These are phyloP conservation scores for Geum urbanum DNA, from an alignment of 306 rosid genomes.

Conservation along the genomic window DNA sequence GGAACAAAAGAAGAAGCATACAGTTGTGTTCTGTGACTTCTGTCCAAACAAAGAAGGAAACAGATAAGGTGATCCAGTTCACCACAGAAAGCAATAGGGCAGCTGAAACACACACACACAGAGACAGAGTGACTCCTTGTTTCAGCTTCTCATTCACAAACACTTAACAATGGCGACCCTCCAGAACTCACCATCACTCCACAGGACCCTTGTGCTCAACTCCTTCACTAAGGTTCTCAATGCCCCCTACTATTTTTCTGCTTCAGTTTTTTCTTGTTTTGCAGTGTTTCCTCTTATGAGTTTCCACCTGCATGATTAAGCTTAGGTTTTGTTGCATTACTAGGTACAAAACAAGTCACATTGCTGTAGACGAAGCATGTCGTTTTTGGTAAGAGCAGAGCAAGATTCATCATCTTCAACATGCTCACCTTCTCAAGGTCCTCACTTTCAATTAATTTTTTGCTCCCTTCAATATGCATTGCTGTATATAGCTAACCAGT, in stretches of 20 bases:
- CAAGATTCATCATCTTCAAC: conserved; percentile 42
- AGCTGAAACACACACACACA: background rate
- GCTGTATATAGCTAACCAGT: background rate
- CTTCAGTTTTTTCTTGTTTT: background rate
- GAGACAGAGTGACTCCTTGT: background rate
- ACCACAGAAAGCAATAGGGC: conserved; percentile 11
- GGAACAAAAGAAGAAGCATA: conserved; percentile 13
- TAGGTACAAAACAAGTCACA: conserved; percentile 47
- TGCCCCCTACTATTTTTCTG: background rate
- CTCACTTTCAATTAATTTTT: background rate
- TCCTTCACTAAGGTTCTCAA: conserved; percentile 61
- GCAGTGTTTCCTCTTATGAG: background rate
- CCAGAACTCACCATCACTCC: conserved; percentile 60
- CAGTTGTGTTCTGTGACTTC: conserved; percentile 19
- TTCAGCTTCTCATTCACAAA: conserved; percentile 20
- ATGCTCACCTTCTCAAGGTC: conserved; percentile 58
- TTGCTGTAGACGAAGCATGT: conserved; percentile 51
- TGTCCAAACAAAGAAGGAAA: conserved; percentile 12
- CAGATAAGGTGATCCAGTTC: conserved; percentile 31
- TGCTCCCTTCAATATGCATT: conserved; percentile 1
- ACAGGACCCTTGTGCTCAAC: conserved; percentile 49
- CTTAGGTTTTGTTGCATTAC: conserved; percentile 19
- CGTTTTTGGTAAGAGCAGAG: conserved; percentile 53
- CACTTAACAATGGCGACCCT: conserved; percentile 58
- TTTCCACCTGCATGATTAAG: background rate